Evolutionary conservation across 192 early-diverging fungal species (phyloP).

Genomic region (Chytriomyces hyalinus): DNA sequence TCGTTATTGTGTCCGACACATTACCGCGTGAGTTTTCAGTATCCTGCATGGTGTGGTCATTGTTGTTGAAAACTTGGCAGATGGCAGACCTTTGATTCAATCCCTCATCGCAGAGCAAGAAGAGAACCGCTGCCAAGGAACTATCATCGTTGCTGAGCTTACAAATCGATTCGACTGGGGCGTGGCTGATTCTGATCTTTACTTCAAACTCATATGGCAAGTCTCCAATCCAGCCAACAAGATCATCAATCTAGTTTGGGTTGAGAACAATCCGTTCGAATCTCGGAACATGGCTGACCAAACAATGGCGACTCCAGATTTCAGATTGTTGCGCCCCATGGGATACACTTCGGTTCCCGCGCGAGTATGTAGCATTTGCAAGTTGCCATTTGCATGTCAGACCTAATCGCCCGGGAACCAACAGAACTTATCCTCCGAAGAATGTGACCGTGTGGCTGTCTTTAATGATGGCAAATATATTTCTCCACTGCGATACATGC

Average conservation of each 20-base stretch:
- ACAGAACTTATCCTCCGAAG: not conserved
- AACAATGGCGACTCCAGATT: conserved; percentile 15
- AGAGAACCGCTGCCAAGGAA: not conserved
- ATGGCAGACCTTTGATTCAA: not conserved
- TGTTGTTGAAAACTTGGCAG: not conserved
- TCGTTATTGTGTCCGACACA: not conserved
- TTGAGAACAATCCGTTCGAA: conserved; percentile 6
- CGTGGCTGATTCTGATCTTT: not conserved
- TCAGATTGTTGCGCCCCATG: conserved; percentile 18
- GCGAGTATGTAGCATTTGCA: not conserved
- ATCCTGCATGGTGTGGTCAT: not conserved
- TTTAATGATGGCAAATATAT: not conserved
- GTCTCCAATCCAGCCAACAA: not conserved
- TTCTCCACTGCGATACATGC: not conserved
- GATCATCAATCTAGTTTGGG: not conserved
- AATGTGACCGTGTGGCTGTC: not conserved
- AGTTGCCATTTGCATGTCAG: too few relatives aligned
- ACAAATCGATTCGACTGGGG: conserved; percentile 1
- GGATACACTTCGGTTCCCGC: not conserved
- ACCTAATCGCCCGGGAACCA: too few relatives aligned
- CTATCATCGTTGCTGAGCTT: not conserved
- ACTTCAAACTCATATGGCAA: not conserved
- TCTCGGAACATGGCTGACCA: conserved; percentile 10
- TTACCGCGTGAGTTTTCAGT: not conserved
- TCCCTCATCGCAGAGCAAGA: not conserved